Conservation (phyloP, 768 basidiomycete species). For the Rhodotorula graminis region DNA sequence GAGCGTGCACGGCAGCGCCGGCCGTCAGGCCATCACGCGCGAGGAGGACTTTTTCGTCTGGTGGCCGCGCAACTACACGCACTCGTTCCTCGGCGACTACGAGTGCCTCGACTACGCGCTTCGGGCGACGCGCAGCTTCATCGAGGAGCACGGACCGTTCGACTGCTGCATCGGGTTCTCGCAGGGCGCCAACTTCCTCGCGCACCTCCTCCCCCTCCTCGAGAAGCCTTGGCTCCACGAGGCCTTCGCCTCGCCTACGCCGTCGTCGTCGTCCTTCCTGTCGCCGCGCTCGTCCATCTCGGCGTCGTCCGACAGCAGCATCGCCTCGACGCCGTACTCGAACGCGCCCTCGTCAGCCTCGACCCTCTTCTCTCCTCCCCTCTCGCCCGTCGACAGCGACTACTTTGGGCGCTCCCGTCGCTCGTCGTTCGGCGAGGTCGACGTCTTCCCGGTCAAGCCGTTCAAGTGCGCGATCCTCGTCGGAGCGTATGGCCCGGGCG, state of each 20-base stretch:
- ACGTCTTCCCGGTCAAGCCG: background rate
- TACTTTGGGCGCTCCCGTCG: background rate
- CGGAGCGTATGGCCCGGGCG: background rate
- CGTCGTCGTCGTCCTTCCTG: background rate
- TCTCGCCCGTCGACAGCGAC: background rate
- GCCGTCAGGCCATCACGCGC: background rate
- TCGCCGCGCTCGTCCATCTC: background rate
- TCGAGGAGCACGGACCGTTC: background rate
- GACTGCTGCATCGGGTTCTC: background rate
- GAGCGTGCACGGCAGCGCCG: background rate
- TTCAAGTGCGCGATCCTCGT: background rate
- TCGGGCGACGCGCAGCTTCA: background rate
- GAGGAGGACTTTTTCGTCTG: background rate
- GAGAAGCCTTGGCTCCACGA: conserved; percentile 3
- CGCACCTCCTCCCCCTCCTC: background rate
- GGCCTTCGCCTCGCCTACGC: background rate
- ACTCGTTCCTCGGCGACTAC: background rate
- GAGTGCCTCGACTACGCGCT: background rate
- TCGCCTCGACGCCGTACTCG: background rate
- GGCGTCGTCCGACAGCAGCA: background rate
- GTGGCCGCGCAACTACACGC: background rate
- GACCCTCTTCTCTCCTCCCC: background rate
- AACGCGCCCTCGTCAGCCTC: background rate
- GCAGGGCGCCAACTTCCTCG: background rate
- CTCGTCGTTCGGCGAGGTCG: background rate